Conservation (phyloP, 2,329 filamentous ascomycete species). For the Teratosphaeria pseudoeucalypti region DNA sequence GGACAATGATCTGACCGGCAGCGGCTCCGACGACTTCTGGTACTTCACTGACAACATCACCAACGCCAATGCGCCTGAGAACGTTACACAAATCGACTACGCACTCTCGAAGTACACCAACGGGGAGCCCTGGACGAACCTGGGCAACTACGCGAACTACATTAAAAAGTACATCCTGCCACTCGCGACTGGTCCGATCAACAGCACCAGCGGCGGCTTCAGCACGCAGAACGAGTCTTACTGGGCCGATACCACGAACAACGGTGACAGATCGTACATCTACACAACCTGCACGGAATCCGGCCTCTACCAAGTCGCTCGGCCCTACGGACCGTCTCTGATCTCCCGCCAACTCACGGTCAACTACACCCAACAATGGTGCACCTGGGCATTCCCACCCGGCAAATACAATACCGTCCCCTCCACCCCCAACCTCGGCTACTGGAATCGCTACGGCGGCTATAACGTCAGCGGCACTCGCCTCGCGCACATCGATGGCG, state of each 20-base stretch:
- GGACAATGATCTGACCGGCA: constrained; percentile 28
- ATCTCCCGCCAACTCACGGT: constrained; percentile 39
- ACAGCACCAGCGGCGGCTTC: constrained; percentile 36
- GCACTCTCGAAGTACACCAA: constrained; percentile 39
- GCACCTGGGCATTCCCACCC: constrained; percentile 42
- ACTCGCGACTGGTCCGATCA: constrained; percentile 31
- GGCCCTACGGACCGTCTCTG: constrained; percentile 35
- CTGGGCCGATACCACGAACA: constrained; percentile 36
- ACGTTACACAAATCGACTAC: constrained; percentile 37
- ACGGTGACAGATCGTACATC: constrained; percentile 35
- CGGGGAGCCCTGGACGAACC: constrained; percentile 40
- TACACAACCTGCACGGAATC: constrained; percentile 38
- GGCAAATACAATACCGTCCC: constrained; percentile 39
- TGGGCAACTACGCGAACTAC: constrained; percentile 45
- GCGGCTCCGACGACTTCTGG: constrained; percentile 37
- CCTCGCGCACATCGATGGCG: constrained; percentile 43
- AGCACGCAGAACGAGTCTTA: constrained; percentile 34
- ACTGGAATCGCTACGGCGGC: constrained; percentile 39
- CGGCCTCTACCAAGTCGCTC: constrained; percentile 40
- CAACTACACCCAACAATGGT: constrained; percentile 46
- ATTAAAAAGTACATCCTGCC: constrained; percentile 38
- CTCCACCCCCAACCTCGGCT: constrained; percentile 30
- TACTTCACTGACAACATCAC: constrained; percentile 44
- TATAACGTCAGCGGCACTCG: constrained; percentile 37
- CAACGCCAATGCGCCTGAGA: constrained; percentile 33